Conservation (phyloP, 2,329 filamentous ascomycete species). For the Aspergillus fumigatus region DNA sequence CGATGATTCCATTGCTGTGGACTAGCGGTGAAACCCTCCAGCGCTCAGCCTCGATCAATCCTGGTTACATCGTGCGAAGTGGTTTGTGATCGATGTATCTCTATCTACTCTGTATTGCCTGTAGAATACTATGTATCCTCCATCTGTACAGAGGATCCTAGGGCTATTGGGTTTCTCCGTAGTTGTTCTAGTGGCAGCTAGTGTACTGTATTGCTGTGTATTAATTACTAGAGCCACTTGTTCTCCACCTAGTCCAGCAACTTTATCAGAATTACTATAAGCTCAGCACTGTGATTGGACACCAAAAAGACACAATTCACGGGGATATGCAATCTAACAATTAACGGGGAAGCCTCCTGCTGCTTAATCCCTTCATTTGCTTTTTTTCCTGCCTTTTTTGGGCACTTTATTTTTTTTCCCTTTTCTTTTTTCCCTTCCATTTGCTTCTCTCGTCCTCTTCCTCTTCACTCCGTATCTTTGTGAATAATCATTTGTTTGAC, state of each 20-base stretch:
- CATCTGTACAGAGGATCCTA: background rate
- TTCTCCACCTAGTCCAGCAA: background rate
- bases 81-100: background rate
- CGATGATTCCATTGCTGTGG: slow-evolving; percentile 20
- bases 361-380: slow-evolving; percentile 6
- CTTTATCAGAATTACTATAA: background rate
- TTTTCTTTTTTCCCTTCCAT: background rate
- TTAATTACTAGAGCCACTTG: background rate
- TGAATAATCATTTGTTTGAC: background rate
- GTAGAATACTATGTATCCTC: background rate
- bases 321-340: slow-evolving; percentile 8
- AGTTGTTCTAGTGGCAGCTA: background rate
- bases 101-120: background rate
- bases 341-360: background rate
- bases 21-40: slow-evolving; percentile 10
- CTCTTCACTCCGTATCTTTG: background rate
- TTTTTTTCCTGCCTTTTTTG: slow-evolving; percentile 11
- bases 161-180: background rate
- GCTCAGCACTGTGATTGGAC: background rate
- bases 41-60: background rate
- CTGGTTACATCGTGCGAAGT: background rate
- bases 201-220: background rate
- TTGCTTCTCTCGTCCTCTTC: slow-evolving; percentile 3
- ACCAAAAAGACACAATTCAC: background rate
- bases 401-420: slow-evolving; percentile 15